Evolutionary conservation across 2,329 filamentous ascomycete genomes (phyloP).

Genomic region (Podosphaera leucotricha): DNA sequence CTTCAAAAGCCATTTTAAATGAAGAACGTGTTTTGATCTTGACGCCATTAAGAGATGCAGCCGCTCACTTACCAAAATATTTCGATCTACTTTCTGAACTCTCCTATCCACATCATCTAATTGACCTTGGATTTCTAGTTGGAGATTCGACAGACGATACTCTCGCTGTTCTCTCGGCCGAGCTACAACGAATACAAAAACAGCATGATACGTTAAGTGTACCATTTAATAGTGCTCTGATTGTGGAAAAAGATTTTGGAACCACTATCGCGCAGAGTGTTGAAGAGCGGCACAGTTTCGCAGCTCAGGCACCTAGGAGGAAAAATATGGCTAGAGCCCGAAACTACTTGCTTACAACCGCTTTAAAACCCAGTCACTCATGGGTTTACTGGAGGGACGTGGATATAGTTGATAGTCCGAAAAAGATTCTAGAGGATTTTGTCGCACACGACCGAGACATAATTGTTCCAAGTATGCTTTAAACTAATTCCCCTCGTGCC

Average conservation of each 20-base stretch:
- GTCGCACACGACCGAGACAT: conserved; percentile 84
- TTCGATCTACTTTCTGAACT: conserved; percentile 80
- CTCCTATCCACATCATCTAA: conserved; percentile 83
- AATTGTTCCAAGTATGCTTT: conserved; percentile 64
- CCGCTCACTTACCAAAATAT: conserved; percentile 61
- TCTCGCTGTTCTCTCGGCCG: conserved; percentile 58
- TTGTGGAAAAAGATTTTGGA: conserved; percentile 84
- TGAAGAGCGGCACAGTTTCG: conserved; percentile 62
- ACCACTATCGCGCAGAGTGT: conserved; percentile 40
- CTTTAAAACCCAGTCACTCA: conserved; percentile 78
- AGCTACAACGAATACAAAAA: conserved; percentile 72
- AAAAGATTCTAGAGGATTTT: conserved; percentile 79
- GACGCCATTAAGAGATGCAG: conserved; percentile 78
- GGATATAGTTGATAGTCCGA: conserved; percentile 79
- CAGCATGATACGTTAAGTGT: conserved; percentile 43
- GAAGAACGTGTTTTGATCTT: conserved; percentile 76
- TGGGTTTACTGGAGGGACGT: conserved; percentile 99
- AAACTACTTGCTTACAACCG: conserved; percentile 69
- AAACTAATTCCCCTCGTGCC: conserved; percentile 5
- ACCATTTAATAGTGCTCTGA: conserved; percentile 62
- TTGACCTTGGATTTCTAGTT: conserved; percentile 86
- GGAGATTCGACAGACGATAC: conserved; percentile 85
- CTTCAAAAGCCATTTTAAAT: conserved; percentile 52
- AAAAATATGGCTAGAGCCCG: conserved; percentile 77
- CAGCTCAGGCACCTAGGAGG: conserved; percentile 68